Base-by-base conservation (phyloP, 1,139 yeast species). In the Candida pseudocylindracea region DNA sequence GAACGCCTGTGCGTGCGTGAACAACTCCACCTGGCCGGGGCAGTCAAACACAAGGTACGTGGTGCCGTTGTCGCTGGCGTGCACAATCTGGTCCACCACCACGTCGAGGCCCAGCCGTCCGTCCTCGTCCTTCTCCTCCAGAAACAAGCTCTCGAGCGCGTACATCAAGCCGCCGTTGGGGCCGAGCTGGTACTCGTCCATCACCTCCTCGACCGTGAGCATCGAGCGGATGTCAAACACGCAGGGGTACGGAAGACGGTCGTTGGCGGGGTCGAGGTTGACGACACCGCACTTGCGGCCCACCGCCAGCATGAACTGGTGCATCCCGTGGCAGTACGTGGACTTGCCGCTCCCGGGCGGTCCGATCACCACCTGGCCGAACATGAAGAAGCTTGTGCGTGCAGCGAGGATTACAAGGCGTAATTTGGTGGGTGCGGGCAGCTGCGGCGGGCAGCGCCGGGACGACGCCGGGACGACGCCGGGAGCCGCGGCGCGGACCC, bases 271-370 rank as follows among this genome's bases (percentile, higher is more conserved):
- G 46, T 91, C 99, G 38, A 91, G 59, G 46, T 91, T 91, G 27
- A 91, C 60, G 3, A 88, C 64, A 29, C 79, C 63, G 36, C 80
- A 72, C 42, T 80, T 78, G 36, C 99, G 60, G 7, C 99, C 99
- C 32, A 91, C 81, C 1, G 96, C 94, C 37, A 78, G 73, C 43
- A 85, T 62, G 49, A 91, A 88, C 57, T 88, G 96, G 42, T 67
- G 66, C 72, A 88, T 69, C 25, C 98, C 98, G 49, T 72, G 61
- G 48, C 96, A 83, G 49, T 80, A 91, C 0, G 98, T 91, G 0
- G 95, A 80, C 47, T 91, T 91, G 2, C 99, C 99, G 0, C 93
- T 67, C 2, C 98, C 99, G 0, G 99, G 98, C 0, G 98, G 96
- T 0, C 99, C 99, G 28, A 91, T 80, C 10, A 88, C 88, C 13